Evolutionary conservation across 2,329 filamentous ascomycete species (phyloP), one percentile per base, ranked within the genome.

Genomic region (Ceratocystis cacaofunesta): DNA sequence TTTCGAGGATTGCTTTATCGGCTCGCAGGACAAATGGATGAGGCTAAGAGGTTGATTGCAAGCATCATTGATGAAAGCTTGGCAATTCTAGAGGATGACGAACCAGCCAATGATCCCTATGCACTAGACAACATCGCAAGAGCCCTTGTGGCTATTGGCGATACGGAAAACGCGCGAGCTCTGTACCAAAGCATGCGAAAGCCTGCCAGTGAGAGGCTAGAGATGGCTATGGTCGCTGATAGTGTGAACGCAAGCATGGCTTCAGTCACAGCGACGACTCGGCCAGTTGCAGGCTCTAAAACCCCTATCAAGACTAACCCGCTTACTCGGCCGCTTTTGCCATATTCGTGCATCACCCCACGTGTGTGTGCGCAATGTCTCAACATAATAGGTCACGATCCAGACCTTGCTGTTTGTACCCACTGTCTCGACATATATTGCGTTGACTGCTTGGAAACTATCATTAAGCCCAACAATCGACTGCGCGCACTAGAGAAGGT

Each of bases 351-450:
- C 28, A 69, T 72, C 0, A 69, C 71, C 46, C 72, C 72, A 17
- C 73, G 75, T 15, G 72, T 72, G 61, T 78, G 76, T 67, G 73
- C 73, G 2, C 74, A 77, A 64, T 77, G 76, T 28, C 70, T 78
- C 0, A 70, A 74, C 44, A 72, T 72, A 2, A 73, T 77, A 32
- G 67, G 65, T 0, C 68, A 70, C 1, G 69, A 70, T 1, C 73
- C 74, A 1, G 71, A 72, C 25, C 75, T 76, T 44, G 70, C 69
- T 12, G 70, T 78, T 60, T 78, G 76, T 66, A 70, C 71, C 65
- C 72, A 71, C 62, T 78, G 76, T 66, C 72, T 78, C 68, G 75
- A 77, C 67, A 71, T 71, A 55, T 76, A 74, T 64, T 77, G 76
- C 64, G 61, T 70, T n/a, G 66, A 68, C 12, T 78, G 76, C 43